Percentiles rank a stretch among this genome's conserved stretches.
phyloP scores from a whole-genome alignment of 257 asterid species.

The Scutellaria barbata region DNA sequence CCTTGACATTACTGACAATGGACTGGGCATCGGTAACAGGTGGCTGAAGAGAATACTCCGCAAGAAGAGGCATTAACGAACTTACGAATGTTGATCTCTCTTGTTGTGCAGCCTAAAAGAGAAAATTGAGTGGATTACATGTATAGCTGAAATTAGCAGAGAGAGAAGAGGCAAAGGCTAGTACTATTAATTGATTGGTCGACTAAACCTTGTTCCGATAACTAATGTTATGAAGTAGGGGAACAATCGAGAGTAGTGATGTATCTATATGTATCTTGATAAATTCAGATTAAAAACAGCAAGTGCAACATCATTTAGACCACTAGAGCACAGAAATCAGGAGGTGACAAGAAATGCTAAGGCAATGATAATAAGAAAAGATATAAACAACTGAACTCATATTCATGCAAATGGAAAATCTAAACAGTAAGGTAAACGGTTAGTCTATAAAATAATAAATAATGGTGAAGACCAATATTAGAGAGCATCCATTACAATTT shows the following conservation, averaged over 20 bases:
- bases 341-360: slow-evolving; percentile 20
- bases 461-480: slow-evolving; percentile 1
- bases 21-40: slow-evolving; percentile 93
- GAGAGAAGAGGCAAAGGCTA: slow-evolving; percentile 23
- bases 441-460: background rate
- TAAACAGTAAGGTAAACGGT: slow-evolving; percentile 2
- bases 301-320: slow-evolving; percentile 15
- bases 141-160: slow-evolving; percentile 30
- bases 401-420: slow-evolving; percentile 15
- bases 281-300: slow-evolving; percentile 18
- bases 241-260: slow-evolving; percentile 25
- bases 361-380: background rate
- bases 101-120: slow-evolving; percentile 90
- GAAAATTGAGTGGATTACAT: slow-evolving; percentile 42
- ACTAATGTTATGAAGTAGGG: slow-evolving; percentile 21
- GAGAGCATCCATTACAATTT: slow-evolving; percentile 24
- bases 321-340: slow-evolving; percentile 16
- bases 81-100: slow-evolving; percentile 80
- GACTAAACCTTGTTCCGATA: slow-evolving; percentile 17
- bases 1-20: slow-evolving; percentile 94
- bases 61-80: slow-evolving; percentile 93
- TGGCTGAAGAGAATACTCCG: slow-evolving; percentile 92
- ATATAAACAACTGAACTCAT: background rate
- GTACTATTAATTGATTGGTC: slow-evolving; percentile 22
- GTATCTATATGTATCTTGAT: slow-evolving; percentile 4